Evolutionary conservation across 495 filamentous ascomycete species (phyloP).

Genomic region (Xylaria nigripes): DNA sequence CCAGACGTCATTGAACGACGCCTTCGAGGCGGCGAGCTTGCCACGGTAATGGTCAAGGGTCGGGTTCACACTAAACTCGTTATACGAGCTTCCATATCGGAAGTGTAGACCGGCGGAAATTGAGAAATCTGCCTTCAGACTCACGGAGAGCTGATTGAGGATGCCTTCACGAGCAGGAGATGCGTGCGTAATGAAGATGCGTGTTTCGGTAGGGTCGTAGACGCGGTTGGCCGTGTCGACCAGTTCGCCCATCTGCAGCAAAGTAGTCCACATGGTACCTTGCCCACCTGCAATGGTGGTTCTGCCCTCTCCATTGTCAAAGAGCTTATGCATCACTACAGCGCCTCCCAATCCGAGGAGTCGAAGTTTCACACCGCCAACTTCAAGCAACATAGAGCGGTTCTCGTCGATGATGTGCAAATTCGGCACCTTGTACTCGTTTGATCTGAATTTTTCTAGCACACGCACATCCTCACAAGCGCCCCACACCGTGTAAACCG

Average conservation of each 20-base stretch:
- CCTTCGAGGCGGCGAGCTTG: slow-evolving; percentile 98
- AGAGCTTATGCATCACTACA: slow-evolving; percentile 99
- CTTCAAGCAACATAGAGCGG: slow-evolving; percentile 84
- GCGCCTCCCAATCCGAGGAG: slow-evolving; percentile 90
- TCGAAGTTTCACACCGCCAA: slow-evolving; percentile 93
- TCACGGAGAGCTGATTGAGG: slow-evolving; percentile 95
- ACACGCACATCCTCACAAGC: slow-evolving; percentile 98
- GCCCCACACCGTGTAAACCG: slow-evolving; percentile 98
- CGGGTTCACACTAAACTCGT: slow-evolving; percentile 98
- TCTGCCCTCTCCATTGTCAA: slow-evolving; percentile 96
- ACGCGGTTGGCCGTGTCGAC: slow-evolving; percentile 97
- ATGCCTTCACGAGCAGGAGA: slow-evolving; percentile 95
- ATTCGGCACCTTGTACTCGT: slow-evolving; percentile 96
- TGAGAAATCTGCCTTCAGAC: slow-evolving; percentile 96
- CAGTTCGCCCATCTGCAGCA: slow-evolving; percentile 96
- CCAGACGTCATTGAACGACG: slow-evolving; percentile 99
- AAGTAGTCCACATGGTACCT: slow-evolving; percentile 99
- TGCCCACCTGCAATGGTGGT: slow-evolving; percentile 98
- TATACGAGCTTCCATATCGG: slow-evolving; percentile 98
- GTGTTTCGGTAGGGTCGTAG: slow-evolving; percentile 97
- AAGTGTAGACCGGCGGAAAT: slow-evolving; percentile 97
- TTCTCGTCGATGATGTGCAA: slow-evolving; percentile 98
- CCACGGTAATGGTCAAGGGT: slow-evolving; percentile 97
- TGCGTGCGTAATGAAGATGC: slow-evolving; percentile 93
- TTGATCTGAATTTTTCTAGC: slow-evolving; percentile 93